Conservation (phyloP, 2,329 filamentous ascomycete species). For the Ambrosiella beaveri region DNA sequence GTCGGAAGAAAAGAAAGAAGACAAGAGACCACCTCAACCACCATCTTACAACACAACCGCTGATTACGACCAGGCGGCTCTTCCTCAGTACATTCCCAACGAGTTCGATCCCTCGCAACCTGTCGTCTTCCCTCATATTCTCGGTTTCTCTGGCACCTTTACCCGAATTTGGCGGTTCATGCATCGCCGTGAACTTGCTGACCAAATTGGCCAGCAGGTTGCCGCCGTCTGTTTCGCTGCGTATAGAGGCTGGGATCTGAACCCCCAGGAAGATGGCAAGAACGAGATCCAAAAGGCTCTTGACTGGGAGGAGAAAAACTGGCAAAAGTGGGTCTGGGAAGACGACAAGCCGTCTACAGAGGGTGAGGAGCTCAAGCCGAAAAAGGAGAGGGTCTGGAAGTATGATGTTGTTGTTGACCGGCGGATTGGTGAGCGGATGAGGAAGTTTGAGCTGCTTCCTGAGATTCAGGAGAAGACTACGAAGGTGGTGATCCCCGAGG, state of each 20-base stretch:
- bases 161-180: constrained; percentile 76
- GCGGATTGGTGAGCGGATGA: constrained; percentile 63
- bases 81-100: constrained; percentile 49
- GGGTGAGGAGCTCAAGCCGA: constrained; percentile 24
- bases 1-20: constrained; percentile 26
- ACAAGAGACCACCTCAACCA: constrained; percentile 43
- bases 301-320: constrained; percentile 56
- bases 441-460: constrained; percentile 50
- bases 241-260: constrained; percentile 18
- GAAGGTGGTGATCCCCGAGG: constrained; percentile 44
- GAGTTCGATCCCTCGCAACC: constrained; percentile 56
- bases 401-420: constrained; percentile 58
- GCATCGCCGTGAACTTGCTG: constrained; percentile 67
- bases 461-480: constrained; percentile 54
- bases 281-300: constrained; percentile 49
- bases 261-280: constrained; percentile 16
- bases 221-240: constrained; percentile 60
- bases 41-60: constrained; percentile 55
- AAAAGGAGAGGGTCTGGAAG: constrained; percentile 55
- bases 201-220: constrained; percentile 72
- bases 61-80: constrained; percentile 49
- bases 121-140: constrained; percentile 70
- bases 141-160: constrained; percentile 83
- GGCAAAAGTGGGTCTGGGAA: constrained; percentile 60
- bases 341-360: constrained; percentile 26